Base-by-base conservation (phyloP, 805 yeast genomes). In the Grigorovia jiainica region DNA sequence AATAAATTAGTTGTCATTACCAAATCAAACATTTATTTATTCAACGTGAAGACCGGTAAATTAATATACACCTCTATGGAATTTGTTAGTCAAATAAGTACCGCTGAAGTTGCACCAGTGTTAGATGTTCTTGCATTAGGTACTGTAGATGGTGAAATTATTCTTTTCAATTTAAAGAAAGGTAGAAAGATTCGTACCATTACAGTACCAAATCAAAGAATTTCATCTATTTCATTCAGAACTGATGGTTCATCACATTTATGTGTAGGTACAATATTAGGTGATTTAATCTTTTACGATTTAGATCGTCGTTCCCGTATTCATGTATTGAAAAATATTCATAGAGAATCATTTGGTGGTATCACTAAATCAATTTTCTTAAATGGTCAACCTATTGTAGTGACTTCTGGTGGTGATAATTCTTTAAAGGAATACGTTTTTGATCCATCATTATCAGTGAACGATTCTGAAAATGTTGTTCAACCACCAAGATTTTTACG, bases 351-450 rank as follows among this genome's bases (percentile, higher is more conserved):
- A 1, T 71, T 71, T 43, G 95, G 95, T 18, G 95, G 96, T 50
- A 78, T 87, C 11, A 67, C 87, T 5, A 76, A 74, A 40, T 84
- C 77, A 5, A 68, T 73, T 36, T 92, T 87, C 60, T 67, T 92
- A 43, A 82, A 85, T 51, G 97, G 97, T 3, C 97, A 90, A 64
- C 89, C 98, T 0, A 79, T 94, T 17, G 66, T 87, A 15, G 81
- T 92, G 11, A 82, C 96, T 2, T 78, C 82, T 35, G 97, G 97
- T 50, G 90, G 84, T 29, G 97, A 94, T 59, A 92, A 92, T 62
- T 76, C 78, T 31, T 68, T 92, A 51, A 85, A 85, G 54, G 97
- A 92, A 62, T 84, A 71, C 52, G 97, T 87, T 0, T 92, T 92
- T 63, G 98, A 92, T 63, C 97, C 97, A 2, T 76, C 92, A 1